Conservation (phyloP, 169 alveolate species). For the Plasmodium ovale region DNA sequence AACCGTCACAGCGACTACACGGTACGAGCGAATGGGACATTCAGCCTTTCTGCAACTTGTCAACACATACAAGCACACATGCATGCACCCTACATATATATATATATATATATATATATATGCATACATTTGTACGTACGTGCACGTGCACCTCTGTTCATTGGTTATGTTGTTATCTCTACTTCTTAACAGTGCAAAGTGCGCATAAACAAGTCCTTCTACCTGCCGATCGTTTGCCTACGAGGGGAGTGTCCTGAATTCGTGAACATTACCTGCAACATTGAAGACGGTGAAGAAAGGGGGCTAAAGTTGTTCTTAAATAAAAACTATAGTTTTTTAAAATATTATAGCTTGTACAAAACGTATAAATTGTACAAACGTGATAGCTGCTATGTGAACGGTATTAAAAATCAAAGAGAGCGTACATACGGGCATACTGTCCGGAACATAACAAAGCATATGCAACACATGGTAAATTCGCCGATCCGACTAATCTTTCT, state of each 20-base stretch:
- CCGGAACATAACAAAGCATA: too few species aligned
- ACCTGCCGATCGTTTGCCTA: conserved; percentile 42
- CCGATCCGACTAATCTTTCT: not conserved
- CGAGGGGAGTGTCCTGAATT: conserved; percentile 54
- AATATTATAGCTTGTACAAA: conserved; percentile 51
- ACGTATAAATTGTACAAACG: conserved; percentile 16
- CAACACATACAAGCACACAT: too few species aligned
- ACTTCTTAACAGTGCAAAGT: conserved; percentile 20
- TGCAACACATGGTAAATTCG: too few species aligned
- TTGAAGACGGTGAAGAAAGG: not conserved
- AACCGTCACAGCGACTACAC: conserved; percentile 5
- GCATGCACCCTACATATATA: not conserved
- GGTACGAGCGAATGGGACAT: too few species aligned
- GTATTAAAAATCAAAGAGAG: conserved; percentile 4
- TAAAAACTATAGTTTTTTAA: conserved; percentile 58
- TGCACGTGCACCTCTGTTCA: not conserved
- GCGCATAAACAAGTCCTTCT: conserved; percentile 28
- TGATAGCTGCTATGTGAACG: conserved; percentile 18
- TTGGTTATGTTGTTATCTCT: not conserved
- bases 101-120: not conserved
- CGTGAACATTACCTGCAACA: conserved; percentile 22
- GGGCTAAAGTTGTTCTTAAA: conserved; percentile 43
- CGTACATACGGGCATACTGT: not conserved
- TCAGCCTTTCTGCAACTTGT: too few species aligned
- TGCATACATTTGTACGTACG: not conserved